Evolutionary conservation across 306 rosid genomes (phyloP), one percentile per base, ranked within the genome.

Genomic region (Cyamopsis tetragonoloba): DNA sequence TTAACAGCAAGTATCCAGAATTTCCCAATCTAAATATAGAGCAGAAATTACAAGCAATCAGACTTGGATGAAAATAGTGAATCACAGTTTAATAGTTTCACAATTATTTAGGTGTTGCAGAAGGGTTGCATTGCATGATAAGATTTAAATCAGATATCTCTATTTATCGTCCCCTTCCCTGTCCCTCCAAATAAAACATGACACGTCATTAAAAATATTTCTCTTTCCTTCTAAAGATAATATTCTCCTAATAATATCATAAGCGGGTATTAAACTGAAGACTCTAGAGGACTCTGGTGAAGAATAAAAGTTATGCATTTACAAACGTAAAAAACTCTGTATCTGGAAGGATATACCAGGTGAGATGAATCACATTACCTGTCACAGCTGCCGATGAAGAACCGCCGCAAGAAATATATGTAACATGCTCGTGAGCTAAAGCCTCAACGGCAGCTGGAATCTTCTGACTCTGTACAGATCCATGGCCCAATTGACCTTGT

Each of bases 401-500:
- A 48, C 96, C 96, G 46, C 97, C 96, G 64, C 95, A 88, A 37
- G 97, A 74, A 82, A 93, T 84, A 74, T 80, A 80, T 70, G 83
- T 44, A 72, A 80, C 78, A 72, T 48, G 68, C 67, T 90, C 81
- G 30, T 79, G 62, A 49, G 79, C 72, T 73, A 93, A 76, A 72
- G 90, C 91, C 81, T 83, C 87, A 38, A 93, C 70, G 35, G 64
- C 73, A n/a, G 79, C 46, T 43, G 96, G 97, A 75, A 81, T 63
- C 79, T 77, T 88, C 79, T 88, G 78, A 87, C 56, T 88, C 35
- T 85, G 79, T 24, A 86, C 11, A 35, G 88, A 83, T 55, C 85
- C 95, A 79, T 89, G 89, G 20, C 99, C 99, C 82, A 93, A 78
- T 71, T 93, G 98, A 62, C 98, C 97, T 62, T 84, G 96, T 49